These are phyloP conservation scores for Nemania abortiva DNA, from an alignment of 2,329 filamentous ascomycete genomes.

Conservation along the genomic window DNA sequence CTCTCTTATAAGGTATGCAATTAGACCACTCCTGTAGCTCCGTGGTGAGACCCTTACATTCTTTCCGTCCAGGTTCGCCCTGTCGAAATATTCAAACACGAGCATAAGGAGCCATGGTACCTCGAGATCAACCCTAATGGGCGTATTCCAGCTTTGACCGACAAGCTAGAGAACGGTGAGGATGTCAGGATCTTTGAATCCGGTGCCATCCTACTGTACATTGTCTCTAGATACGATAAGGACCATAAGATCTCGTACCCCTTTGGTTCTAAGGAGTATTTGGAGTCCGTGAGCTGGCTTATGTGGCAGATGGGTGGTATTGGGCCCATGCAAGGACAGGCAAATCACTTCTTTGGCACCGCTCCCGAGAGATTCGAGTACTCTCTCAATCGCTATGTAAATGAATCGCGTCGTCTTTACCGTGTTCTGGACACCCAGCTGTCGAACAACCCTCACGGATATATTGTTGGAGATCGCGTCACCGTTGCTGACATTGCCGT, in stretches of 20 bases:
- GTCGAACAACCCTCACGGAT: conserved; percentile 63
- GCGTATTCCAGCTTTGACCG: conserved; percentile 86
- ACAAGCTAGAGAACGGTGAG: conserved; percentile 78
- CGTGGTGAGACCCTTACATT: background rate
- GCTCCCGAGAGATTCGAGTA: conserved; percentile 78
- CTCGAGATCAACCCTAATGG: conserved; percentile 91
- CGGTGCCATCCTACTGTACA: conserved; percentile 84
- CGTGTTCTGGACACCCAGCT: conserved; percentile 80
- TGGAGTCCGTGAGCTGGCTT: conserved; percentile 52
- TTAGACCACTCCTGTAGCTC: conserved; percentile 4
- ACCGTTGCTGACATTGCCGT: conserved; percentile 83
- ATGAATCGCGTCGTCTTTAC: conserved; percentile 86
- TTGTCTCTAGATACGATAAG: conserved; percentile 81
- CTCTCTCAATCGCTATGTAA: conserved; percentile 81
- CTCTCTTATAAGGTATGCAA: conserved; percentile 75
- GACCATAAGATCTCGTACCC: conserved; percentile 84
- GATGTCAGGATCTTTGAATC: conserved; percentile 82
- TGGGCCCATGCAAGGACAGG: conserved; percentile 27
- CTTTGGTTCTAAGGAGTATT: conserved; percentile 16
- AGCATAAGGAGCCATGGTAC: conserved; percentile 75
- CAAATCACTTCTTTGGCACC: conserved; percentile 37
- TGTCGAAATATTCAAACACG: conserved; percentile 28
- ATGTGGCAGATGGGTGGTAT: conserved; percentile 38
- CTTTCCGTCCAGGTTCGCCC: conserved; percentile 16
- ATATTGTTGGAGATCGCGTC: conserved; percentile 72